phyloP scores from a whole-genome alignment of 192 early-diverging fungal genomes.

The Coemansia sp. region DNA sequence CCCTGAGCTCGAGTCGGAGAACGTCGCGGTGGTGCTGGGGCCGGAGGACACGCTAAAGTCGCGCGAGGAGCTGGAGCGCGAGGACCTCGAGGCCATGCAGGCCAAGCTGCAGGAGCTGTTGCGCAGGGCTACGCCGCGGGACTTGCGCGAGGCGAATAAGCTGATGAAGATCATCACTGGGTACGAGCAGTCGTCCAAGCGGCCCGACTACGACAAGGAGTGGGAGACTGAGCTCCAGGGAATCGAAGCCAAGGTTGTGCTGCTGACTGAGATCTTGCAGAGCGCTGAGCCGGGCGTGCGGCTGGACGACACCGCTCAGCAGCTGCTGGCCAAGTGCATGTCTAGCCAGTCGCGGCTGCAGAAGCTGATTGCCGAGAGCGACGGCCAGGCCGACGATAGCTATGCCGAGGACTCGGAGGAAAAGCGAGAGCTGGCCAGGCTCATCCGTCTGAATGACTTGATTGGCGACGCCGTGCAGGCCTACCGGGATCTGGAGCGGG shows the following conservation, averaged over 20 bases:
- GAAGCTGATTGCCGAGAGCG: constrained; percentile 43
- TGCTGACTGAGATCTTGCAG: constrained; percentile 81
- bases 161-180: constrained; percentile 98
- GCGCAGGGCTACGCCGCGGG: constrained; percentile 87
- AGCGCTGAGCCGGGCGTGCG: constrained; percentile 61
- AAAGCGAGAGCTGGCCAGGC: constrained; percentile 29
- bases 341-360: constrained; percentile 39
- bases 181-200: constrained; percentile 70
- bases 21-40: constrained; percentile 47
- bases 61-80: constrained; percentile 90
- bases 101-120: constrained; percentile 95
- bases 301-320: constrained; percentile 37
- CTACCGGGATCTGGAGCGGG: constrained; percentile 32
- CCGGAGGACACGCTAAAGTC: constrained; percentile 71
- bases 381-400: constrained; percentile 3
- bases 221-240: constrained; percentile 77
- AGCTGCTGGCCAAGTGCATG: constrained; percentile 40
- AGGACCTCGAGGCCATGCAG: constrained; percentile 72
- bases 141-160: constrained; percentile 93
- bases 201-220: constrained; percentile 76
- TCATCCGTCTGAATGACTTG: constrained; percentile 43
- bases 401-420: constrained; percentile 13
- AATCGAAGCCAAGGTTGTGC: constrained; percentile 71
- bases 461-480: constrained; percentile 40
- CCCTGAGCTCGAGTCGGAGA: constrained; percentile 40